Conservation (phyloP, 139 green algal genomes). For the Raphidocelis subcapitata region DNA sequence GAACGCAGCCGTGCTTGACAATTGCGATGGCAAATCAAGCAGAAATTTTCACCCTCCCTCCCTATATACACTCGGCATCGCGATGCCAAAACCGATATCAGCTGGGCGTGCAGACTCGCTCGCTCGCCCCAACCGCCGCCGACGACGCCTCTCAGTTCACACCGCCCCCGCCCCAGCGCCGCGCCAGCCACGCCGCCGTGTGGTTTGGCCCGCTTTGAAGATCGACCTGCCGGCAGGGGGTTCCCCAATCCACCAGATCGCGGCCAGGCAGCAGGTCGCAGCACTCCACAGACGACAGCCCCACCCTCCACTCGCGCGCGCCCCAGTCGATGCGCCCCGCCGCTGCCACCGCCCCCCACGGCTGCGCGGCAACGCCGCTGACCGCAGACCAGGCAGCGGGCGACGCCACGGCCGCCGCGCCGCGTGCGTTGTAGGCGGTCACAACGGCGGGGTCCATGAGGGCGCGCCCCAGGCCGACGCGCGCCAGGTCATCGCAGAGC, state of each 20-base stretch:
- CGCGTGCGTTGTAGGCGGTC: slow-evolving; percentile 24
- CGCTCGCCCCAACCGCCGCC: too few relatives aligned
- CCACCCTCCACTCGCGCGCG: neutral
- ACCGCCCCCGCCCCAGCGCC: too few relatives aligned
- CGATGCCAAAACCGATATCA: too few relatives aligned
- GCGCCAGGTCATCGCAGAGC: slow-evolving; percentile 51
- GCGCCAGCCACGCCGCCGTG: too few relatives aligned
- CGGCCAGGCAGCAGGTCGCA: slow-evolving; percentile 28
- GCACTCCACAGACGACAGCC: slow-evolving; percentile 16
- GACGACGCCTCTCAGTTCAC: too few relatives aligned
- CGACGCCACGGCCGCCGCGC: neutral
- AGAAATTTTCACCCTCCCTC: too few relatives aligned
- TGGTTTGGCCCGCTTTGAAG: too few relatives aligned
- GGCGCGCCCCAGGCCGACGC: slow-evolving; percentile 26
- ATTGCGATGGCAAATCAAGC: too few relatives aligned
- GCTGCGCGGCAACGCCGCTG: neutral
- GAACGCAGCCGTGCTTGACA: too few relatives aligned
- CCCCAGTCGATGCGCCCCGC: neutral
- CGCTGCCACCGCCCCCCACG: neutral
- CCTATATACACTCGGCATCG: too few relatives aligned
- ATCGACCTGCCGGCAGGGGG: slow-evolving; percentile 30
- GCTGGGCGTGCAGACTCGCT: too few relatives aligned
- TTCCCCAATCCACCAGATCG: slow-evolving; percentile 30
- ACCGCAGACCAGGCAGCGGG: too few relatives aligned
- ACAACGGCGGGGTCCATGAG: slow-evolving; percentile 53